Percentiles rank a stretch among this genome's conserved stretches.
Evolutionary conservation across 2,329 filamentous ascomycete genomes (phyloP).

Genomic region (Sarocladium oryzae): DNA sequence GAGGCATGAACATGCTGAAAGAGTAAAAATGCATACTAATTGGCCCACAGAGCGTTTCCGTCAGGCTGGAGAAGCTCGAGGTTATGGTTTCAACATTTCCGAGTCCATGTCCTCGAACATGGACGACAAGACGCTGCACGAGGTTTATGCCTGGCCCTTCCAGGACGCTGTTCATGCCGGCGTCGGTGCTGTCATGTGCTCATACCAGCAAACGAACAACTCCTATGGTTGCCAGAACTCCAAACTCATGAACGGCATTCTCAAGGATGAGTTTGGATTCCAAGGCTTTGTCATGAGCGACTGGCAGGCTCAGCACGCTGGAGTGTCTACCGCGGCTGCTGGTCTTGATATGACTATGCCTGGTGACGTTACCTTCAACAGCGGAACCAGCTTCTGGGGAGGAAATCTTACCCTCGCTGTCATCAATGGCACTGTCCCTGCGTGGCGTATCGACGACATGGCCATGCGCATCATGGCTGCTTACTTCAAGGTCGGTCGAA

Average conservation of each 20-base stretch:
- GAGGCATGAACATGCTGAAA: not conserved
- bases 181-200: conserved; percentile 58
- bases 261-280: conserved; percentile 77
- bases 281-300: conserved; percentile 78
- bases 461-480: conserved; percentile 73
- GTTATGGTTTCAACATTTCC: conserved; percentile 51
- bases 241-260: conserved; percentile 64
- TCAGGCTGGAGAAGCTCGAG: conserved; percentile 48
- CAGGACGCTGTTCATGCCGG: conserved; percentile 64
- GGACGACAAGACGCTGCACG: conserved; percentile 68
- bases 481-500: conserved; percentile 60
- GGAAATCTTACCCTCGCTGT: conserved; percentile 81
- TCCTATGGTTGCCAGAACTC: conserved; percentile 76
- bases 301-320: conserved; percentile 70
- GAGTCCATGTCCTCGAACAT: conserved; percentile 56
- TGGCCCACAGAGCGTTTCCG: conserved; percentile 58
- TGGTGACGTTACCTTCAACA: conserved; percentile 72
- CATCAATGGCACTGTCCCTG: conserved; percentile 80
- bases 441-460: conserved; percentile 89
- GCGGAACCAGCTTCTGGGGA: conserved; percentile 71
- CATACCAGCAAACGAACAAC: conserved; percentile 75
- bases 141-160: conserved; percentile 74
- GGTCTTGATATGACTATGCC: conserved; percentile 88
- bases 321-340: conserved; percentile 58
- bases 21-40: conserved; percentile 6